Conservation (phyloP, 2,329 filamentous ascomycete genomes). For the Plectosphaerella sp. region DNA sequence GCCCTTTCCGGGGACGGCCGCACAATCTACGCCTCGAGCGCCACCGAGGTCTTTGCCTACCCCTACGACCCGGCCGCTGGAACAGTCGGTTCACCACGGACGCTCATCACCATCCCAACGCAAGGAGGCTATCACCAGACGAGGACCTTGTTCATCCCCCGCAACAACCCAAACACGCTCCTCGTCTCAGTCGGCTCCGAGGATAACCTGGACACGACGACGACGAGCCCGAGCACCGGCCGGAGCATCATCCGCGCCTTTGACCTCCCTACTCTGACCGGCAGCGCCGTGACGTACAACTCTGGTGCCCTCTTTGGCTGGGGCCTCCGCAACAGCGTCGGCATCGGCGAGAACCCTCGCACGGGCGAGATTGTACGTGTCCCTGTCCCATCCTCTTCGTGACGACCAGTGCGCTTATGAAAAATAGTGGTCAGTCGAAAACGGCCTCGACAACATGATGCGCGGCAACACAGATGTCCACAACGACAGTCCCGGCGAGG, state of each 20-base stretch:
- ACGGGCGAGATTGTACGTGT: constrained; percentile 36
- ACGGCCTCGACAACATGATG: constrained; percentile 41
- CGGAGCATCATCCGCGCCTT: constrained; percentile 38
- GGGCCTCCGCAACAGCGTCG: constrained; percentile 71
- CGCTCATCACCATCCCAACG: constrained; percentile 32
- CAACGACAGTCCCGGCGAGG: not conserved
- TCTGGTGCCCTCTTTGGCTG: constrained; percentile 47
- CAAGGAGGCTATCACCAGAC: constrained; percentile 31
- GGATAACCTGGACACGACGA: constrained; percentile 30
- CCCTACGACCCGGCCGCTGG: constrained; percentile 46
- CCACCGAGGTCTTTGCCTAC: constrained; percentile 48
- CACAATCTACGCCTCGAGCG: constrained; percentile 32
- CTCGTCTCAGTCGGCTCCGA: constrained; percentile 34
- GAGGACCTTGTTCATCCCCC: constrained; percentile 29
- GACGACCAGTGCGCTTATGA: constrained; percentile 44
- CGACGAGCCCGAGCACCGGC: constrained; percentile 25
- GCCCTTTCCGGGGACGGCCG: constrained; percentile 31
- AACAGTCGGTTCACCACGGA: constrained; percentile 38
- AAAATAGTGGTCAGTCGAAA: constrained; percentile 35
- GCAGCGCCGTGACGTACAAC: not conserved
- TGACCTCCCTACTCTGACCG: constrained; percentile 25
- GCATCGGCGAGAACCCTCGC: constrained; percentile 57
- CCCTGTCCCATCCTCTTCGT: not conserved
- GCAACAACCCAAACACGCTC: constrained; percentile 28
- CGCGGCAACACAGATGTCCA: constrained; percentile 47